Conservation (phyloP, 2,329 filamentous ascomycete genomes). For the Chaetomiaceae sp. region DNA sequence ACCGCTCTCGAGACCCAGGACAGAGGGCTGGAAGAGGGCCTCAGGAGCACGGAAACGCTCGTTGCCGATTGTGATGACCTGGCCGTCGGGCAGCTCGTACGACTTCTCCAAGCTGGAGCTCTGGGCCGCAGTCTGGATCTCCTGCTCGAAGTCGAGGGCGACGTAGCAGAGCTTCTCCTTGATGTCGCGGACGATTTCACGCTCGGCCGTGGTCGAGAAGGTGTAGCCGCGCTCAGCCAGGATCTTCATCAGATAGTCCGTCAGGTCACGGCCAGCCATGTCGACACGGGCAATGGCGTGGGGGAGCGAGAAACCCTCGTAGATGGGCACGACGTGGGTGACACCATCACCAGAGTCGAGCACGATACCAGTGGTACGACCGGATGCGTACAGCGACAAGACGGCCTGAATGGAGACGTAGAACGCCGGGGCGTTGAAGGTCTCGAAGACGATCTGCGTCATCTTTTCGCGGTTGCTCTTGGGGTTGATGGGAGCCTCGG, state of each 20-base stretch:
- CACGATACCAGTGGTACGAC: constrained; percentile 99
- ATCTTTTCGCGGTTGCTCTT: constrained; percentile 99
- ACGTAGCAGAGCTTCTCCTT: constrained; percentile 99
- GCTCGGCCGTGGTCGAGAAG: constrained; percentile 99
- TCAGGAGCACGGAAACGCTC: constrained; percentile 99
- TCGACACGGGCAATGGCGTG: constrained; percentile 99
- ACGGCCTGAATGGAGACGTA: constrained; percentile 99
- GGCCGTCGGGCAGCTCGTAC: constrained; percentile 97
- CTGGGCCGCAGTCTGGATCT: constrained; percentile 99
- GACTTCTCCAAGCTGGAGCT: constrained; percentile 99
- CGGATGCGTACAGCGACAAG: constrained; percentile 97
- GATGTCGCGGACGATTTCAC: constrained; percentile 99
- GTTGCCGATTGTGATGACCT: constrained; percentile 99
- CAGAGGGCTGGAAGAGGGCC: constrained; percentile 98
- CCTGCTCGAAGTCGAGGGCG: constrained; percentile 99
- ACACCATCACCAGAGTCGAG: constrained; percentile 99
- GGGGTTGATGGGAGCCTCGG: constrained; percentile 99
- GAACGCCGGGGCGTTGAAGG: constrained; percentile 99
- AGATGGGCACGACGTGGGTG: constrained; percentile 99
- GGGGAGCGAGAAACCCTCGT: constrained; percentile 99
- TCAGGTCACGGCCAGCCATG: constrained; percentile 99
- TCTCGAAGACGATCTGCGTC: constrained; percentile 99
- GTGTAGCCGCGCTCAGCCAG: constrained; percentile 98
- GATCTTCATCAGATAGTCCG: constrained; percentile 99
- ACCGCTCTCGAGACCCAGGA: constrained; percentile 95